Evolutionary conservation across 1,139 yeast species (phyloP).

Genomic region (Entelexis paramagnoliae): DNA sequence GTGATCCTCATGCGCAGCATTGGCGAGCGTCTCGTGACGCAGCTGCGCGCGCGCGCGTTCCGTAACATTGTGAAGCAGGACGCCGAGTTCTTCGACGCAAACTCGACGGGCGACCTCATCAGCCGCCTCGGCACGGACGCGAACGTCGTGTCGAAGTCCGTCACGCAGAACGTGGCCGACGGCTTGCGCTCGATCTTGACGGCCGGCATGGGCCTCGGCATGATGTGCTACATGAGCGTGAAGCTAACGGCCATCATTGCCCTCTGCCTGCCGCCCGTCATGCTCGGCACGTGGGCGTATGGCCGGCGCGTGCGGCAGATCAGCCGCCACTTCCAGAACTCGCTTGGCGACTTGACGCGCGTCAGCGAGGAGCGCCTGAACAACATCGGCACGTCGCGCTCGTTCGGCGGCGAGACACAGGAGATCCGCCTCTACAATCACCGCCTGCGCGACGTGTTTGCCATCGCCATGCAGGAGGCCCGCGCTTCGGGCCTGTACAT

Average conservation of each 20-base stretch:
- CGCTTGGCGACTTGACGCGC: slow-evolving; percentile 75
- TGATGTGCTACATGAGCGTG: slow-evolving; percentile 85
- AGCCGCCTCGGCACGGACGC: slow-evolving; percentile 84
- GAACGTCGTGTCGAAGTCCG: slow-evolving; percentile 73
- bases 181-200: slow-evolving; percentile 74
- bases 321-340: slow-evolving; percentile 70
- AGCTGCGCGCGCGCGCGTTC: slow-evolving; percentile 67
- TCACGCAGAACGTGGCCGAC: slow-evolving; percentile 84
- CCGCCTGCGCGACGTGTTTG: slow-evolving; percentile 64
- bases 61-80: slow-evolving; percentile 73
- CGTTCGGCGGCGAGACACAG: slow-evolving; percentile 74
- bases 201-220: slow-evolving; percentile 68
- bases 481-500: slow-evolving; percentile 52
- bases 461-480: slow-evolving; percentile 72
- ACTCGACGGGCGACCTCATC: slow-evolving; percentile 87
- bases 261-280: slow-evolving; percentile 70
- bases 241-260: slow-evolving; percentile 67
- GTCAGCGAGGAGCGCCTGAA: slow-evolving; percentile 87
- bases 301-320: slow-evolving; percentile 70
- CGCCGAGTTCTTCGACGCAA: slow-evolving; percentile 83
- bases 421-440: slow-evolving; percentile 53
- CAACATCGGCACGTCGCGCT: slow-evolving; percentile 77
- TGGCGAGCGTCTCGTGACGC: slow-evolving; percentile 80
- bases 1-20: slow-evolving; percentile 59
- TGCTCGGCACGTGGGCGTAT: slow-evolving; percentile 62